Percentiles rank a stretch among this genome's conserved stretches.
Evolutionary conservation across 192 early-diverging fungal genomes (phyloP).

Genomic region (Coemansia sp.): DNA sequence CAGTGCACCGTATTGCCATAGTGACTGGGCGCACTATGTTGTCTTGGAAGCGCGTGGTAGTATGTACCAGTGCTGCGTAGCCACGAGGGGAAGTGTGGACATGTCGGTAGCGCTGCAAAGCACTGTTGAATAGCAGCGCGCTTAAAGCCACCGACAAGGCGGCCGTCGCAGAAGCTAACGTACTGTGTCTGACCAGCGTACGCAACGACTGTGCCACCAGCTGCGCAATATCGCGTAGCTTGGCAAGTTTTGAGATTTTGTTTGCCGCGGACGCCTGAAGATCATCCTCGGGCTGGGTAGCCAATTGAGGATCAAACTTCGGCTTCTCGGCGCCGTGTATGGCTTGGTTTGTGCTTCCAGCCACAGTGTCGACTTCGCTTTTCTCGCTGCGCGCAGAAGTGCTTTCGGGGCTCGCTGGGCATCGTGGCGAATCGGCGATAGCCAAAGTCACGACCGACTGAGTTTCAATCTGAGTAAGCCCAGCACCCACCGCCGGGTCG

Average conservation of each 20-base stretch:
- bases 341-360: neutral
- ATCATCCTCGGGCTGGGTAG: neutral
- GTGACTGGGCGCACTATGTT: constrained; percentile 15
- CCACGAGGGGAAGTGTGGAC: neutral
- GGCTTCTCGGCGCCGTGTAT: neutral
- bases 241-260: neutral
- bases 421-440: neutral
- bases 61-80: neutral
- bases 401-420: constrained; percentile 5
- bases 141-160: constrained; percentile 14
- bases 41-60: constrained; percentile 14
- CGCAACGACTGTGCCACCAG: neutral
- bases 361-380: neutral
- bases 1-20: constrained; percentile 32
- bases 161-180: neutral
- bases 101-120: constrained; percentile 14
- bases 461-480: neutral
- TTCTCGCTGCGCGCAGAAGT: neutral
- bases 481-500: neutral
- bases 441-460: neutral
- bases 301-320: neutral
- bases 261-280: neutral
- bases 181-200: neutral
- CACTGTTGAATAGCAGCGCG: constrained; percentile 13
- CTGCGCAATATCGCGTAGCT: neutral